Evolutionary conservation across 2,329 filamentous ascomycete species (phyloP).

Genomic region (Claviceps capensis): DNA sequence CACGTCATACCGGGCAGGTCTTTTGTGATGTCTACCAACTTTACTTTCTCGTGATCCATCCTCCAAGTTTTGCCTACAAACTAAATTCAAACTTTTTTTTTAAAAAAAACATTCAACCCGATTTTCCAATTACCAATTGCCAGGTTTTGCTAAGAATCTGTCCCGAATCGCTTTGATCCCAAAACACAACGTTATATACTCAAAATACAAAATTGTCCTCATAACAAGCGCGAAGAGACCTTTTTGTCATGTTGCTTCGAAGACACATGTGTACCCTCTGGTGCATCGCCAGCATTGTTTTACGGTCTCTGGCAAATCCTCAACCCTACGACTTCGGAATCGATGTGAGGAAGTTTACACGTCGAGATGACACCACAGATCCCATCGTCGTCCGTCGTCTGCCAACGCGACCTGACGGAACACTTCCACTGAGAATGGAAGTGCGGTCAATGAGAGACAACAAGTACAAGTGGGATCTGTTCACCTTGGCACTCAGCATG

Average conservation of each 20-base stretch:
- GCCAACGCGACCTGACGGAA: slow-evolving; percentile 24
- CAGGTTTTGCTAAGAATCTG: not conserved
- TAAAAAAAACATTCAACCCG: not conserved
- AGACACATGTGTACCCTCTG: not conserved
- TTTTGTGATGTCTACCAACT: not conserved
- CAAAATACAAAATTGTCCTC: too few species aligned
- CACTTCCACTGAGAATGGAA: slow-evolving; percentile 42
- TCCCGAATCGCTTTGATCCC: not conserved
- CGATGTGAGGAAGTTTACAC: slow-evolving; percentile 25
- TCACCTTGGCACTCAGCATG: slow-evolving; percentile 58
- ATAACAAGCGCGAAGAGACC: not conserved
- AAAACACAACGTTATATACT: not conserved
- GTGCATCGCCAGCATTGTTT: not conserved
- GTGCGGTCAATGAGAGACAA: slow-evolving; percentile 52
- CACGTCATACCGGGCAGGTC: not conserved
- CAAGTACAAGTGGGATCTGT: slow-evolving; percentile 59
- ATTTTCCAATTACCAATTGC: not conserved
- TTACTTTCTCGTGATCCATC: not conserved
- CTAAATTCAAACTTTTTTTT: not conserved
- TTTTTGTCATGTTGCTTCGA: slow-evolving; percentile 3
- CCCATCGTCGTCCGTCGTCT: slow-evolving; percentile 30
- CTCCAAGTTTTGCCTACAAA: not conserved
- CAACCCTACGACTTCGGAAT: slow-evolving; percentile 37
- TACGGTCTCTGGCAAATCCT: slow-evolving; percentile 5
- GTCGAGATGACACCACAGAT: slow-evolving; percentile 23